Conservation (phyloP, 352 stramenopile species). For the Phytopythium aichiense region DNA sequence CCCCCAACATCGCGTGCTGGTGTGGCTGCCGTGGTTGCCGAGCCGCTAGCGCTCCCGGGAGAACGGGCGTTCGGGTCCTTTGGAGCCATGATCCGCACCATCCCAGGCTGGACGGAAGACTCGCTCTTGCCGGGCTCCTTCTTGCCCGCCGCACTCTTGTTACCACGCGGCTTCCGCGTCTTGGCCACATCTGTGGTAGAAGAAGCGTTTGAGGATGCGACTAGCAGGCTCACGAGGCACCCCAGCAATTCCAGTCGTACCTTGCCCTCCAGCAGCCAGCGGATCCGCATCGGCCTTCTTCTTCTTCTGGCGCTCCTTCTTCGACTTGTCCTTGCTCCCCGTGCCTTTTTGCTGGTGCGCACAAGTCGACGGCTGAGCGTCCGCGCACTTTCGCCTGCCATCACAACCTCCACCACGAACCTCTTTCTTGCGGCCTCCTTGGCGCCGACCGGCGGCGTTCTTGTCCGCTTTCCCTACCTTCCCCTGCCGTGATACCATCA, state of each 20-base stretch:
- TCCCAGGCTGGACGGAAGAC: conserved; percentile 29
- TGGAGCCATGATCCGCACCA: conserved; percentile 51
- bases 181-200: conserved; percentile 29
- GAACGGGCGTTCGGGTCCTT: conserved; percentile 15
- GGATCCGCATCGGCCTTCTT: conserved; percentile 14
- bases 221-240: background rate
- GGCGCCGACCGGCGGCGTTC: conserved; percentile 21
- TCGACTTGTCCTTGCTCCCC: conserved; percentile 33
- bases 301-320: conserved; percentile 38
- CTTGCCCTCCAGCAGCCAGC: background rate
- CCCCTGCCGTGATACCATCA: conserved; percentile 12
- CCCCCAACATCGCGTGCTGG: conserved; percentile 1
- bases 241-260: background rate
- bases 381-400: no score
- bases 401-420: conserved; percentile 9
- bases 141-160: conserved; percentile 17
- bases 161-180: conserved; percentile 31
- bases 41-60: conserved; percentile 1
- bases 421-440: conserved; percentile 40
- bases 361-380: background rate
- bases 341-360: background rate
- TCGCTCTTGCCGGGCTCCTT: conserved; percentile 31
- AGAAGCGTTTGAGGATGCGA: no score
- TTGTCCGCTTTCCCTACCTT: conserved; percentile 41
- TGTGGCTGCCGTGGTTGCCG: background rate